Percentiles rank a stretch among this genome's conserved stretches.
phyloP scores from a whole-genome alignment of 495 filamentous ascomycete species.

The Penicillium pancosmium region DNA sequence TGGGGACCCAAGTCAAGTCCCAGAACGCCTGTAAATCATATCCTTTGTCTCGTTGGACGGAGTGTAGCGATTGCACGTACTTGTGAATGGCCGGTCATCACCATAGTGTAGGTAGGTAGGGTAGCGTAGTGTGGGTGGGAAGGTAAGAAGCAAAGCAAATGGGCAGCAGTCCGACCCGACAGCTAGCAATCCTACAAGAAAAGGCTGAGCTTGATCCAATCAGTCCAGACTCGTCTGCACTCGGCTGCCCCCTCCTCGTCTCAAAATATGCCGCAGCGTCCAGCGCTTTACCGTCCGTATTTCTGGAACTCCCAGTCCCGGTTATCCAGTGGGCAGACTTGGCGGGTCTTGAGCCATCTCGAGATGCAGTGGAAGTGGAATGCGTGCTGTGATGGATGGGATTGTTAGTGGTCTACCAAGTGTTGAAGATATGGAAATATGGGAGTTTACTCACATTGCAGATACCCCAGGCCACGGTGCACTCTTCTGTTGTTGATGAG shows the following conservation, averaged over 20 bases:
- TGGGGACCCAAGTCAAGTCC: neutral
- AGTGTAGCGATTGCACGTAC: neutral
- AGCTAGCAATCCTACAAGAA: slow-evolving; percentile 15
- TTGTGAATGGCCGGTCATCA: neutral
- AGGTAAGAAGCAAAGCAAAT: too few relatives aligned
- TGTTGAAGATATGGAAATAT: neutral
- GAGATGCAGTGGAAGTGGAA: slow-evolving; percentile 99
- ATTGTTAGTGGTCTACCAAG: neutral
- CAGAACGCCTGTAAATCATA: slow-evolving; percentile 19
- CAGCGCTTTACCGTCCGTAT: slow-evolving; percentile 71
- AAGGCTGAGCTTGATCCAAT: slow-evolving; percentile 3
- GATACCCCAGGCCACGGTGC: slow-evolving; percentile 98
- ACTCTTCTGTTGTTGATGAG: slow-evolving; percentile 95
- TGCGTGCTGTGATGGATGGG: slow-evolving; percentile 69
- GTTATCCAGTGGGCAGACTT: slow-evolving; percentile 98
- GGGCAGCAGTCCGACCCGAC: neutral
- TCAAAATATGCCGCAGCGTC: neutral
- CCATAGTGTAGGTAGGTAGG: neutral
- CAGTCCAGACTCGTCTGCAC: too few relatives aligned
- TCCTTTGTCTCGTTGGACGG: neutral
- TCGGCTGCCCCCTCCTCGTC: too few relatives aligned
- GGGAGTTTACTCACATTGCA: slow-evolving; percentile 82
- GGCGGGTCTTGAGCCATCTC: slow-evolving; percentile 98
- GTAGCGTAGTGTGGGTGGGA: too few relatives aligned
- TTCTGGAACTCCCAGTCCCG: slow-evolving; percentile 99